A percentile compares a stretch with the other conserved stretches of the same genome.
Evolutionary conservation across 805 yeast genomes (phyloP).

Genomic region (Kluyveromyces wickerhamii): DNA sequence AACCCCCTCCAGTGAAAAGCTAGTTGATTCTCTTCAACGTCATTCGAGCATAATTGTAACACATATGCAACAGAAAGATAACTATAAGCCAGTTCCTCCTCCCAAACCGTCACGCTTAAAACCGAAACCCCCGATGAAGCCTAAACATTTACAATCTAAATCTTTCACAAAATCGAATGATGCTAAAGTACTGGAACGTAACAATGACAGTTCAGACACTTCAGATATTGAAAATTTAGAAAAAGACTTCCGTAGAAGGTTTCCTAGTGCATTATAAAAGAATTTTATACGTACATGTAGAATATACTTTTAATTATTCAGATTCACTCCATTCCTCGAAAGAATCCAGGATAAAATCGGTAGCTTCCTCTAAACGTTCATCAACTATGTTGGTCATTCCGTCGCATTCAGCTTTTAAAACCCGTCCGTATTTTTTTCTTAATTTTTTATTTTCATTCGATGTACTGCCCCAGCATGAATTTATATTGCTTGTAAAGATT

Average conservation of each 20-base stretch:
- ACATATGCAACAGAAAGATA: conserved; percentile 9
- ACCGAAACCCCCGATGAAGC: conserved; percentile 38
- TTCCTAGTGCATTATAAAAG: conserved; percentile 48
- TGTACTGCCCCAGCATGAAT: conserved; percentile 70
- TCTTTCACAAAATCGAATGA: background rate
- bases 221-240: background rate
- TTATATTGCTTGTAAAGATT: conserved; percentile 65
- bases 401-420: conserved; percentile 61
- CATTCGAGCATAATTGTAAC: conserved; percentile 18
- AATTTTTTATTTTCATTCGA: conserved; percentile 55
- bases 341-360: conserved; percentile 75
- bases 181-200: too few species aligned
- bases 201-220: too few species aligned
- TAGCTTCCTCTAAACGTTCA: conserved; percentile 78
- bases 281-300: background rate
- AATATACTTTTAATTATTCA: conserved; percentile 12
- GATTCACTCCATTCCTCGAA: conserved; percentile 57
- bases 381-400: conserved; percentile 69
- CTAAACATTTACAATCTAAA: conserved; percentile 24
- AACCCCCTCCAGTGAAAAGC: conserved; percentile 3
- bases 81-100: conserved; percentile 38
- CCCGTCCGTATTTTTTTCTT: conserved; percentile 86
- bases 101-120: conserved; percentile 43
- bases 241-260: conserved; percentile 43
- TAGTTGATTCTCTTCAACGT: conserved; percentile 16